A percentile compares a stretch with the other conserved stretches of the same genome.
These are phyloP conservation scores for Lachnellula hyalina DNA, from an alignment of 2,329 filamentous ascomycete species.

Conservation along the genomic window DNA sequence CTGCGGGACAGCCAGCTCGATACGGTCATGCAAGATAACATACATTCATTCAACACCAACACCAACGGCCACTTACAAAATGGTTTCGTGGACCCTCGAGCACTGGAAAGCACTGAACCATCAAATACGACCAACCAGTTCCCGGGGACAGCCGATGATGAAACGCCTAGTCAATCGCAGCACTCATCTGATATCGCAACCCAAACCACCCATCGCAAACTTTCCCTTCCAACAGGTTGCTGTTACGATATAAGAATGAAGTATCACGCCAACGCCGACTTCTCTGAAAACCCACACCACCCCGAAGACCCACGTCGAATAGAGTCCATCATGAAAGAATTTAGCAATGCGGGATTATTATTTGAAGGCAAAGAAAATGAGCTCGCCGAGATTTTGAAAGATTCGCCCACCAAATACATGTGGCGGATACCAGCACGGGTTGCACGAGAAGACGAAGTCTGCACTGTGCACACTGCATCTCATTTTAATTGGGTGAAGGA, in stretches of 20 bases:
- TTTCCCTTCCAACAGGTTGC: constrained; percentile 59
- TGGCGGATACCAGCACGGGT: constrained; percentile 73
- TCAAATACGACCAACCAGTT: constrained; percentile 9
- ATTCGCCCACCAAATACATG: constrained; percentile 57
- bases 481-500: constrained; percentile 75
- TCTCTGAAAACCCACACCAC: constrained; percentile 70
- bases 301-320: constrained; percentile 93
- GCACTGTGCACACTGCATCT: constrained; percentile 67
- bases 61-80: constrained; percentile 15
- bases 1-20: constrained; percentile 17
- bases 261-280: constrained; percentile 82
- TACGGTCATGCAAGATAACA: constrained; percentile 17
- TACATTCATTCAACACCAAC: constrained; percentile 5
- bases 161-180: constrained; percentile 14
- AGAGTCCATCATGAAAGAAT: constrained; percentile 84
- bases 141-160: constrained; percentile 7
- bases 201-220: constrained; percentile 8
- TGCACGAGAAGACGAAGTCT: constrained; percentile 75
- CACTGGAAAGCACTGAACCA: constrained; percentile 6
- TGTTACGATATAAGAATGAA: constrained; percentile 97
- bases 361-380: constrained; percentile 54
- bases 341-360: constrained; percentile 76
- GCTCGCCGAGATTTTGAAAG: constrained; percentile 45
- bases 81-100: constrained; percentile 24
- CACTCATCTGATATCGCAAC: constrained; percentile 2